Base-by-base conservation (phyloP, 2,329 filamentous ascomycete genomes). In the Hypoxylon sp. region DNA sequence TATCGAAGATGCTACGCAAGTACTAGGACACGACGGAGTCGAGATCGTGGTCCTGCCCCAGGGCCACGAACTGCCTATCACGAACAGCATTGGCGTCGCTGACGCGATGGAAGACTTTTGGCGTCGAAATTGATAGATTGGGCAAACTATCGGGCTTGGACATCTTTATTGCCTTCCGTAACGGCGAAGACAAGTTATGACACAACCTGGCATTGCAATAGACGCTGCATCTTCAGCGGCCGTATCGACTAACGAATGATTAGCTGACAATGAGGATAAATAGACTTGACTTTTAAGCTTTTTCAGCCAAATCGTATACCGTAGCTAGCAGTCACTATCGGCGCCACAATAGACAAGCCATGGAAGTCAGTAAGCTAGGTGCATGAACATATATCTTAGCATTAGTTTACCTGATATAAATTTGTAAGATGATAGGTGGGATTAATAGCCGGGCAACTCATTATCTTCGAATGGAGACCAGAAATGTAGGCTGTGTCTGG, bases 51-150 rank as follows among this genome's bases (percentile, higher is more conserved):
- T 83, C 20, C 67, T 91, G 13, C 79, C 84, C 20, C 87, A 83
- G 3, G 89, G 88, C 0, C 90, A 92, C 70, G 89, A 91, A 67
- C 77, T 92, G 58, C 86, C 86, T 1, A 85, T 91, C 62, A 83
- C 83, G 10, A 81, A 81, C 53, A 84, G 83, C 2, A 75, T 78
- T 8, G 81, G 86, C 51, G 80, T 91, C 53, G 85, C 84, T 1
- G 72, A 78, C 15, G 70, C 72, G 5, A 67, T 76, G 15, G 60
- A 65, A 23, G 17, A 27, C 2, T 68, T 66, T 23, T 69, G 63
- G 65, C 48, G 20, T 38, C 43, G 27, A 15, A 33, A 49, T 17
- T 43, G 31, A 8, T 26, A 37, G 10, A 27, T 21, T 35, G n/a
- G 5, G 5, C 9, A 17, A 5, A 33, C 9, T n/a, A 15, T n/a